phyloP scores from a whole-genome alignment of 768 basidiomycete genomes.

The Roridomyces roridus region DNA sequence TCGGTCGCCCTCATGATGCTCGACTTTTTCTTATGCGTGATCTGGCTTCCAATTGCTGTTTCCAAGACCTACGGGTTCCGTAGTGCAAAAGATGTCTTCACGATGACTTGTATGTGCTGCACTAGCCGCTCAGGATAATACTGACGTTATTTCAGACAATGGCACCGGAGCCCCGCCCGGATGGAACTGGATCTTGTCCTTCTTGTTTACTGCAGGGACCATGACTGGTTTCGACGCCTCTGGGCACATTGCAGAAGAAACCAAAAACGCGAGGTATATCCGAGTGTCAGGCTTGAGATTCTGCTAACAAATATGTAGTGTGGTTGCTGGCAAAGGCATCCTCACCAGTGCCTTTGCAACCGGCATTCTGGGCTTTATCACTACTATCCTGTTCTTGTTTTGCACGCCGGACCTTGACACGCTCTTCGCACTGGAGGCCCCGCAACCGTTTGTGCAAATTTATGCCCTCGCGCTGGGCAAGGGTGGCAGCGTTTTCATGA shows the following conservation, averaged over 20 bases:
- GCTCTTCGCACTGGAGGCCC: constrained; percentile 77
- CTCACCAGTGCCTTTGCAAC: constrained; percentile 79
- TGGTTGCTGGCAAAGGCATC: constrained; percentile 84
- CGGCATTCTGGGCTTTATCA: constrained; percentile 78
- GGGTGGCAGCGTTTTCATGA: constrained; percentile 87
- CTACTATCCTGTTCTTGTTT: constrained; percentile 83
- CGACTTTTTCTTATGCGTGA: constrained; percentile 86
- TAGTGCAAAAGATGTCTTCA: constrained; percentile 83
- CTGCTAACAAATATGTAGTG: constrained; percentile 41
- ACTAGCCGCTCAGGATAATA: neutral
- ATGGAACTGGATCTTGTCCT: constrained; percentile 93
- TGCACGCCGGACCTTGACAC: constrained; percentile 82
- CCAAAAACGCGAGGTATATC: constrained; percentile 73
- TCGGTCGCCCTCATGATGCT: constrained; percentile 78
- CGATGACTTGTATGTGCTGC: constrained; percentile 66
- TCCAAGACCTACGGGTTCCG: constrained; percentile 90
- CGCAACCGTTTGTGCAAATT: constrained; percentile 91
- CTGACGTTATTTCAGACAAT: constrained; percentile 62
- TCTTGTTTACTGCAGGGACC: constrained; percentile 87
- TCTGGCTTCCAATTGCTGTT: constrained; percentile 94
- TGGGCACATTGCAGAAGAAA: constrained; percentile 89
- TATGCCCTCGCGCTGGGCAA: constrained; percentile 85
- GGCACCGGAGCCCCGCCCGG: constrained; percentile 86
- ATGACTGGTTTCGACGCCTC: constrained; percentile 92
- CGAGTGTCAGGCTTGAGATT: neutral